These are phyloP conservation scores for Arachis hypogaea DNA, from an alignment of 306 rosid species.

Conservation along the genomic window DNA sequence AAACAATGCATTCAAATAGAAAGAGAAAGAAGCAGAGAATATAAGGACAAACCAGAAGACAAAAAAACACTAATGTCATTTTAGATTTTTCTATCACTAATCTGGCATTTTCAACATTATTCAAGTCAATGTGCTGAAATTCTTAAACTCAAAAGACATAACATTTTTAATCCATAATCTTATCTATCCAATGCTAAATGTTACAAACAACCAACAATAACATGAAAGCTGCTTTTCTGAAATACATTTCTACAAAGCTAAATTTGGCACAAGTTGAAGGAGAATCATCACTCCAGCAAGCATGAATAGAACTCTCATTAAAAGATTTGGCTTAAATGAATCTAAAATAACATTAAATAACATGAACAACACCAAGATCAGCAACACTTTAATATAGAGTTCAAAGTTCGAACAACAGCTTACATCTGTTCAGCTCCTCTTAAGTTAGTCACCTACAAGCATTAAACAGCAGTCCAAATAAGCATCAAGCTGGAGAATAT, in stretches of 20 bases:
- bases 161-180: too few relatives aligned
- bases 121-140: not conserved
- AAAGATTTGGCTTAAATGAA: conserved; percentile 16
- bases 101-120: conserved; percentile 9
- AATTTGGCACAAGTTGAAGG: too few relatives aligned
- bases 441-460: too few relatives aligned
- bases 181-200: not conserved
- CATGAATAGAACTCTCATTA: not conserved
- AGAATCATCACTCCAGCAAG: too few relatives aligned
- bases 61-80: not conserved
- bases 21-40: conserved; percentile 5
- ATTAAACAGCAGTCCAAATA: too few relatives aligned
- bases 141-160: not conserved
- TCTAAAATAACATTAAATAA: conserved; percentile 16
- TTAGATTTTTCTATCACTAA: too few relatives aligned
- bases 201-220: conserved; percentile 4
- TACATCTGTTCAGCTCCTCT: conserved; percentile 53
- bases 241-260: not conserved
- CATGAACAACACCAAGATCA: conserved; percentile 15
- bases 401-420: conserved; percentile 42
- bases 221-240: not conserved
- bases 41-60: conserved; percentile 2
- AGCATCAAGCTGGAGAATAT: too few relatives aligned
- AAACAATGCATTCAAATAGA: conserved; percentile 13
- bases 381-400: conserved; percentile 18